phyloP scores from a whole-genome alignment of 192 early-diverging fungal species.

The Physocladia obscura region DNA sequence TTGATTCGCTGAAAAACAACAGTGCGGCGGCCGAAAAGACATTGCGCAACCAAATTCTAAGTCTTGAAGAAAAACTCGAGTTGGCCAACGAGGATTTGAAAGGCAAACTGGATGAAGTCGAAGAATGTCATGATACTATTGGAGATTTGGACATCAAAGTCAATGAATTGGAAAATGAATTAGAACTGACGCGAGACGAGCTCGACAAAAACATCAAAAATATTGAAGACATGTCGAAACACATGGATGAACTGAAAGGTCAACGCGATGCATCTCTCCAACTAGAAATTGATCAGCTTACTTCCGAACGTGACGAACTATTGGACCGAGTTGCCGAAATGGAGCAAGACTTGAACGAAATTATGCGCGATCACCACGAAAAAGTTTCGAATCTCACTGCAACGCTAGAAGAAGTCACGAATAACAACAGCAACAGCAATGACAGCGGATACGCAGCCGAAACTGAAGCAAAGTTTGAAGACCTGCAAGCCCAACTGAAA shows the following conservation, averaged over 20 bases:
- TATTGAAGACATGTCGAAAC: not conserved
- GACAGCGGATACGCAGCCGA: not conserved
- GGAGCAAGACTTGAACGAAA: slow-evolving; percentile 2
- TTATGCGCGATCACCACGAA: slow-evolving; percentile 16
- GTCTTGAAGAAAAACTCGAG: slow-evolving; percentile 1
- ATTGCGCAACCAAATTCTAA: not conserved
- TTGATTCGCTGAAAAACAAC: not conserved
- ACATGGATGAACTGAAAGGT: not conserved
- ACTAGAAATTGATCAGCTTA: not conserved
- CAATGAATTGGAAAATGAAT: slow-evolving; percentile 16
- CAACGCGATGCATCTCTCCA: slow-evolving; percentile 1
- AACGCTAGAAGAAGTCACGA: slow-evolving; percentile 8
- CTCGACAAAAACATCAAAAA: not conserved
- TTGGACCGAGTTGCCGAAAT: slow-evolving; percentile 3
- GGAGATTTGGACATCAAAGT: slow-evolving; percentile 13
- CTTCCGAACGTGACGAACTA: slow-evolving; percentile 15
- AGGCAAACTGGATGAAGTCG: slow-evolving; percentile 4
- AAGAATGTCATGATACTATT: slow-evolving; percentile 23
- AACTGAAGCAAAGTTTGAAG: not conserved
- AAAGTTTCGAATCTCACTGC: slow-evolving; percentile 1
- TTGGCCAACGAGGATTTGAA: not conserved
- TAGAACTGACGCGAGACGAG: not conserved
- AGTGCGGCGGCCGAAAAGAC: not conserved
- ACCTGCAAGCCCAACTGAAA: slow-evolving; percentile 11
- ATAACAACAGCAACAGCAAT: not conserved